Evolutionary conservation across 2,329 filamentous ascomycete genomes (phyloP), one percentile per base, ranked within the genome.

Genomic region (Ophiocordyceps camponoti-floridani): DNA sequence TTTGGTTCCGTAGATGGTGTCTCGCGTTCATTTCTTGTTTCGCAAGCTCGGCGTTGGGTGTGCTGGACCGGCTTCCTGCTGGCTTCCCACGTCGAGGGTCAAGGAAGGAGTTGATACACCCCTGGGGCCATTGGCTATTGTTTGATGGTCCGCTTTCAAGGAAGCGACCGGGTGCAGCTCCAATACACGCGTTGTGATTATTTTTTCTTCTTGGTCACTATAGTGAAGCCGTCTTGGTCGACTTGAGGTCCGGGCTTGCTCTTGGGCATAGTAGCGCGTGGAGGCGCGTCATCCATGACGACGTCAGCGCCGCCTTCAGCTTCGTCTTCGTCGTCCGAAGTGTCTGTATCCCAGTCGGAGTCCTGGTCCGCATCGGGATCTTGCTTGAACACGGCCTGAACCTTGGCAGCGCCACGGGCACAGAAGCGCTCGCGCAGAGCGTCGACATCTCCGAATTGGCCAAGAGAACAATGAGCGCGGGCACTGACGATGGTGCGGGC

Each of bases 141-240:
- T 41, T 13, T 26, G 18, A 26, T 13, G 19, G 19, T 14, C 13
- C 19, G 18, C 19, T 16, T 28, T 4, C n/a, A 2, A 23, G 13
- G 18, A 6, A 27, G 19, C 40, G 16, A n/a, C 16, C 35, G 35
- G 18, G 3, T 19, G 35, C 35, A 38, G 35, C 35, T 19, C 28
- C 35, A 38, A 38, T 38, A 38, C 35, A 38, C 18, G 35, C 18
- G 18, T 38, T 18, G n/a, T 38, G 35, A 58, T 65, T 60, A 70
- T 65, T 69, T 73, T 69, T 77, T 83, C 66, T 77, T 83, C 54
- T 74, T 71, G 45, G 77, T 73, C 51, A 87, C 82, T 61, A 73
- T 84, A 14, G 78, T 84, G 58, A 89, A 89, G 4, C 84, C 84
- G 56, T 89, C 84, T 51, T 87, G 82, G 59, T 89, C 84, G 41